Conservation (phyloP, 129 eudicot genomes). For the Flaveria linearis region DNA sequence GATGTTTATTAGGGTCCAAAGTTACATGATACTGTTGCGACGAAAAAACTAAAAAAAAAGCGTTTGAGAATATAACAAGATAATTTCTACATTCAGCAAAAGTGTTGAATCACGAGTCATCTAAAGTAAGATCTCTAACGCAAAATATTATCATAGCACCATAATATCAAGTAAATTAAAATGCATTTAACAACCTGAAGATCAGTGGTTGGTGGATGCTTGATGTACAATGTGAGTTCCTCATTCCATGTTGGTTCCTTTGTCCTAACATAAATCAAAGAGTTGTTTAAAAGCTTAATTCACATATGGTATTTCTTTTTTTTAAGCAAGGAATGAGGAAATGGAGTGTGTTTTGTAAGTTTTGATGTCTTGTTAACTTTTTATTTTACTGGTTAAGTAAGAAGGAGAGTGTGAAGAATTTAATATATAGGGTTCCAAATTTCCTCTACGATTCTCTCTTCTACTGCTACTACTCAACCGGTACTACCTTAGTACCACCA, state of each 20-base stretch:
- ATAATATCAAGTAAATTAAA: not conserved
- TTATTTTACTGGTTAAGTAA: not conserved
- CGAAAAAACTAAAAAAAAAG: not conserved
- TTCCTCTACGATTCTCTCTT: too few relatives aligned
- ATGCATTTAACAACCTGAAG: conserved; percentile 64
- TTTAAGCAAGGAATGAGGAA: not conserved
- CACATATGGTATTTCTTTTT: not conserved
- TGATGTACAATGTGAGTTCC: conserved; percentile 69
- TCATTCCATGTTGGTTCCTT: conserved; percentile 98
- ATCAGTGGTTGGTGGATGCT: conserved; percentile 53
- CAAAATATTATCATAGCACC: not conserved
- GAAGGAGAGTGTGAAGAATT: not conserved
- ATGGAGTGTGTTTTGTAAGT: not conserved
- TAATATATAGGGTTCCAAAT: too few relatives aligned
- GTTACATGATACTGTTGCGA: not conserved
- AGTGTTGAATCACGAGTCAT: not conserved
- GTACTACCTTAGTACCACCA: too few relatives aligned
- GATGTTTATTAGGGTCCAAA: conserved; percentile 6
- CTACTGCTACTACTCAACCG: too few relatives aligned
- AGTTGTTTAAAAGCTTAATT: not conserved
- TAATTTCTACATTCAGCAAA: not conserved
- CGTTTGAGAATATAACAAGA: not conserved
- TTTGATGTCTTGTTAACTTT: not conserved
- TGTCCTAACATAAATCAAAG: conserved; percentile 57
- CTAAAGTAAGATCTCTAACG: not conserved